Base-by-base conservation (phyloP, 768 basidiomycete genomes). In the Termitomyces sp. region DNA sequence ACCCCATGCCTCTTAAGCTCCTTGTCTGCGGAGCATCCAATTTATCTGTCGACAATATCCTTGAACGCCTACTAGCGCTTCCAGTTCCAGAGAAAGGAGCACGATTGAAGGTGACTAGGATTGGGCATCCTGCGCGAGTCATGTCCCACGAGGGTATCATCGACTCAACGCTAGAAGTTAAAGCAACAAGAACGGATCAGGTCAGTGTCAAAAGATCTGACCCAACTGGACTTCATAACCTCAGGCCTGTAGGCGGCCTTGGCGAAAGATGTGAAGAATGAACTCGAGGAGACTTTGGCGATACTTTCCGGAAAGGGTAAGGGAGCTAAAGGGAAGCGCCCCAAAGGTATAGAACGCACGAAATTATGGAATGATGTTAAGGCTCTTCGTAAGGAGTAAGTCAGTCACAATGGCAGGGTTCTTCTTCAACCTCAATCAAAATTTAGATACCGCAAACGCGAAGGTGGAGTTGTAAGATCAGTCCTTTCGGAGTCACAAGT, bases 91-190 rank as follows among this genome's bases (percentile, higher is more conserved):
- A 80, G 28, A 85, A 81, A 53, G 77, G 76, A 4, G 72, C 76
- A 23, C 79, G 74, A 60, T 64, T 91, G 12, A 86, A 79, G 67
- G 82, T 88, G 7, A 94, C 95, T 0, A 82, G 97, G n/a, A 80
- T 99, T 13, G 97, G 97, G 0, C 97, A 99, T 71, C 97, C 97
- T 0, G 96, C 97, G 0, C 83, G 97, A 28, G 88, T 98, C 0
- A 89, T 97, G 79, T 77, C 86, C 0, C 79, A 85, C 26, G 82
- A 86, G 64, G 79, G 81, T 20, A 75, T 91, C 32, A 68, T 91
- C 18, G 83, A 89, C 18, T 77, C 83, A 0, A 94, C 88, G 5
- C 72, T 87, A 40, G 90, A 93, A 67, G 82, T 84, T 26, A 86
- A 92, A 71, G 86, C 91, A 0, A 78, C 82, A 26, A 75, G 84